Conservation (phyloP, 192 early-diverging fungal genomes). For the Allomyces arbusculus region DNA sequence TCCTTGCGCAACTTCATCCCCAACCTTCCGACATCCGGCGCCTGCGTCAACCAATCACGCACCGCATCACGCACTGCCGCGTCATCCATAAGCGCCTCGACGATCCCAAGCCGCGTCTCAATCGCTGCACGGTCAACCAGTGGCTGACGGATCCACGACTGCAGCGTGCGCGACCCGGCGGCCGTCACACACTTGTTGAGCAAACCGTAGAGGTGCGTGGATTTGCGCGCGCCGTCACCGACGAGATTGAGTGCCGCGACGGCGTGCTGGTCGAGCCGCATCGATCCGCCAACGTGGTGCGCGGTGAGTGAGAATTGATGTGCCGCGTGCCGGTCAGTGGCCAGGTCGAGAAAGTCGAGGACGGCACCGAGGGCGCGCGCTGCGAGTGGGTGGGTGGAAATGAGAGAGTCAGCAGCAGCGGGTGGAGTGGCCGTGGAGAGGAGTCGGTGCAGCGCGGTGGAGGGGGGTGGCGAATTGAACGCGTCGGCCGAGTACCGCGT, state of each 20-base stretch:
- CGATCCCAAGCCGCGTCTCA: slow-evolving; percentile 48
- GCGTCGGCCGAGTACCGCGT: too few species aligned
- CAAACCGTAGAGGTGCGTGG: slow-evolving; percentile 57
- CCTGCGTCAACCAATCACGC: slow-evolving; percentile 50
- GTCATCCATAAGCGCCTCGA: slow-evolving; percentile 45
- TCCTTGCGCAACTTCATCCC: slow-evolving; percentile 63
- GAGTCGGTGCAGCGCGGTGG: too few species aligned
- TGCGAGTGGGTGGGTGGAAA: background rate
- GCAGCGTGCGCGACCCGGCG: slow-evolving; percentile 62
- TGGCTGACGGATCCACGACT: slow-evolving; percentile 87
- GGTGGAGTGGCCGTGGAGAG: background rate
- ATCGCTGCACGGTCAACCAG: slow-evolving; percentile 52
- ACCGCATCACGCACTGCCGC: slow-evolving; percentile 36
- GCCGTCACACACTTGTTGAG: slow-evolving; percentile 77
- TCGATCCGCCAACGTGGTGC: background rate
- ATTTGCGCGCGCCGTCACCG: slow-evolving; percentile 8
- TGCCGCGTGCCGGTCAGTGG: background rate
- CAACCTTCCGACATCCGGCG: slow-evolving; percentile 79
- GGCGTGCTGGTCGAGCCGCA: background rate
- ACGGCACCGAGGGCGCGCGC: background rate
- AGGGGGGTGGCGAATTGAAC: too few species aligned
- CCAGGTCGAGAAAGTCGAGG: background rate
- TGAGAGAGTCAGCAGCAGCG: background rate
- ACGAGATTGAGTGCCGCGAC: background rate
- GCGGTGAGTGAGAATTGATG: background rate